These are phyloP conservation scores for Saturnispora gosingensis DNA, from an alignment of 805 yeast genomes.

Conservation along the genomic window DNA sequence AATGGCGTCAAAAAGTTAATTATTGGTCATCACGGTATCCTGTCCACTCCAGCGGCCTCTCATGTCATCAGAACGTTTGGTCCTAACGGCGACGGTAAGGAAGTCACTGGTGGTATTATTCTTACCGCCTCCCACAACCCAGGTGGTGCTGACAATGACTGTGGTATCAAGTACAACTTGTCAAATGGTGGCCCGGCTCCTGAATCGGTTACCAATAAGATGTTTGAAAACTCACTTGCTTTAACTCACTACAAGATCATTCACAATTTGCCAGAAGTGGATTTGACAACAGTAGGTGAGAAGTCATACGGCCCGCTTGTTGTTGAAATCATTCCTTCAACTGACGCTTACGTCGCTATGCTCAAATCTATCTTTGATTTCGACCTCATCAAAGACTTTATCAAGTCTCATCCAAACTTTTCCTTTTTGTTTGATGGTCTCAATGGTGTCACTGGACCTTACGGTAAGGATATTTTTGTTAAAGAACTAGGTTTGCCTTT, in stretches of 20 bases:
- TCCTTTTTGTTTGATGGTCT: slow-evolving; percentile 78
- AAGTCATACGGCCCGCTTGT: slow-evolving; percentile 47
- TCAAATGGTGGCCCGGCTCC: slow-evolving; percentile 99
- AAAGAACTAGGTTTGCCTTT: slow-evolving; percentile 74
- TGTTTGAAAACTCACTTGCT: slow-evolving; percentile 57
- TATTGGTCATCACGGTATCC: slow-evolving; percentile 78
- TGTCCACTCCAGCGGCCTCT: slow-evolving; percentile 97
- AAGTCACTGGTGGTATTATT: slow-evolving; percentile 87
- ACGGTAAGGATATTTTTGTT: slow-evolving; percentile 75
- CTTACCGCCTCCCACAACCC: slow-evolving; percentile 97
- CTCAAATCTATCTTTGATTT: slow-evolving; percentile 85
- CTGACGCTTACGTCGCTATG: slow-evolving; percentile 67
- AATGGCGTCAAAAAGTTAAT: slow-evolving; percentile 82
- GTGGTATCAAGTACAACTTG: slow-evolving; percentile 93
- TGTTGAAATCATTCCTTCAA: slow-evolving; percentile 78
- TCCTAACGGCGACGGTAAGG: slow-evolving; percentile 28
- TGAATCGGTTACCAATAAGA: slow-evolving; percentile 82
- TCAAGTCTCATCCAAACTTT: slow-evolving; percentile 48
- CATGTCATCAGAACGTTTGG: slow-evolving; percentile 68
- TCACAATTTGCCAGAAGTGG: slow-evolving; percentile 52
- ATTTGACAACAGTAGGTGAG: slow-evolving; percentile 49
- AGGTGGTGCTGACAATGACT: slow-evolving; percentile 87
- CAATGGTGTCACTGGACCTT: slow-evolving; percentile 96
- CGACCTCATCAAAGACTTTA: slow-evolving; percentile 63
- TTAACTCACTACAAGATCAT: slow-evolving; percentile 54